Evolutionary conservation across 2,329 filamentous ascomycete genomes (phyloP).

Genomic region (Colletotrichum lentis): DNA sequence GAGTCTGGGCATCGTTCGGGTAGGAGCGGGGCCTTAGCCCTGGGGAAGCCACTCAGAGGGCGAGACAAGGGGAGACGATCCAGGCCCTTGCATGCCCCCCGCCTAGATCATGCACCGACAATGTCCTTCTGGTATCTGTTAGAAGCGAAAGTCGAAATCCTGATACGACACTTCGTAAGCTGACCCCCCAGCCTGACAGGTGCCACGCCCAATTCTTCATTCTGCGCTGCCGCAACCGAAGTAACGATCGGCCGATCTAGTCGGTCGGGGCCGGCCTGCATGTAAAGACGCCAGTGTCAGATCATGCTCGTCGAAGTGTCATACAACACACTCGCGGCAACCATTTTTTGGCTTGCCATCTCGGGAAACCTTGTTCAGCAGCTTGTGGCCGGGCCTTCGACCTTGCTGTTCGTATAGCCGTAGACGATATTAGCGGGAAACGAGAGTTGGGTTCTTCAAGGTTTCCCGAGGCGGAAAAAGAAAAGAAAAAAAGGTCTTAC

Average conservation of each 20-base stretch:
- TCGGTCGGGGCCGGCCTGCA: background rate
- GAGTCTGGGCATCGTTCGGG: slow-evolving; percentile 13
- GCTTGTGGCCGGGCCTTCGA: background rate
- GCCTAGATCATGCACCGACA: slow-evolving; percentile 13
- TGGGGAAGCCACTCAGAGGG: background rate
- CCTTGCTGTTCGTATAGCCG: background rate
- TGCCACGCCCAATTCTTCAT: background rate
- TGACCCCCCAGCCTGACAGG: background rate
- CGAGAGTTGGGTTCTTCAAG: background rate
- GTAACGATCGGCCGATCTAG: background rate
- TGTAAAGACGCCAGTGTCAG: background rate
- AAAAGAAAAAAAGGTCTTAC: background rate
- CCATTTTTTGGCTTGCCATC: background rate
- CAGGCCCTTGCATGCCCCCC: slow-evolving; percentile 6
- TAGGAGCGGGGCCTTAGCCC: slow-evolving; percentile 22
- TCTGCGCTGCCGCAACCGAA: background rate
- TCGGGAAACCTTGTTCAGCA: background rate
- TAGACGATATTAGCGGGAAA: background rate
- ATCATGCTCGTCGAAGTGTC: background rate
- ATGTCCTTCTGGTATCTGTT: background rate
- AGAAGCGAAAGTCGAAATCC: too few relatives aligned
- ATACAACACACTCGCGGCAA: background rate
- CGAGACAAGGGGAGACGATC: background rate
- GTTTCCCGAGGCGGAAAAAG: background rate
- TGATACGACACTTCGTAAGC: background rate